A percentile compares a stretch with the other conserved stretches of the same genome.
These are phyloP conservation scores for Mycena rebaudengoi DNA, from an alignment of 768 basidiomycete species.

Conservation along the genomic window DNA sequence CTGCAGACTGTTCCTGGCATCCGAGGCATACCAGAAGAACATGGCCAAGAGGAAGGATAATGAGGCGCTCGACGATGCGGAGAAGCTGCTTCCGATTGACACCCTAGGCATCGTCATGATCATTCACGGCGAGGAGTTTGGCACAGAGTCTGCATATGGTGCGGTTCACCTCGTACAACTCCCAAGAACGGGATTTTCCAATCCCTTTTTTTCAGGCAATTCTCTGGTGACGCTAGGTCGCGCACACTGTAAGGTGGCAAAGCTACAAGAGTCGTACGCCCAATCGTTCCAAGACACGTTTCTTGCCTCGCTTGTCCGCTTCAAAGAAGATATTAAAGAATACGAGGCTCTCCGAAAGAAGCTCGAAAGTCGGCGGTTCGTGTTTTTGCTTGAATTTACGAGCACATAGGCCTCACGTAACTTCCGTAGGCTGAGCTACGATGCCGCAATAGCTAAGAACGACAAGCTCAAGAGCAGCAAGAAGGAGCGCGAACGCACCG, in stretches of 20 bases:
- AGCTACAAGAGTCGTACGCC: slow-evolving; percentile 84
- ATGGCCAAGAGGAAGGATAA: slow-evolving; percentile 82
- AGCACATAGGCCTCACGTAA: not conserved
- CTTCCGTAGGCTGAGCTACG: slow-evolving; percentile 70
- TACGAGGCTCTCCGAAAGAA: slow-evolving; percentile 86
- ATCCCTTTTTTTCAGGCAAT: too few species aligned
- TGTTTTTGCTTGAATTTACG: not conserved
- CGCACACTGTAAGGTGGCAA: slow-evolving; percentile 86
- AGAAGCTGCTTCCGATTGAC: slow-evolving; percentile 81
- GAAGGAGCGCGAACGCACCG: slow-evolving; percentile 82
- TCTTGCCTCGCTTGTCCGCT: slow-evolving; percentile 68
- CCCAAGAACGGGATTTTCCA: too few species aligned
- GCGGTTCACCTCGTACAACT: too few species aligned
- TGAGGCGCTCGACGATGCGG: slow-evolving; percentile 66
- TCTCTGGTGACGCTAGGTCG: slow-evolving; percentile 80
- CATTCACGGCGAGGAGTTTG: slow-evolving; percentile 82
- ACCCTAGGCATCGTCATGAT: slow-evolving; percentile 89
- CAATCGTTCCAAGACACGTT: slow-evolving; percentile 79
- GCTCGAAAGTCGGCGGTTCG: slow-evolving; percentile 81
- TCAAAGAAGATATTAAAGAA: slow-evolving; percentile 81
- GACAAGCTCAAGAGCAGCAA: slow-evolving; percentile 76
- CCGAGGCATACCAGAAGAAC: slow-evolving; percentile 72
- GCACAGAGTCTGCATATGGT: slow-evolving; percentile 81
- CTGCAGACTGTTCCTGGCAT: slow-evolving; percentile 73
- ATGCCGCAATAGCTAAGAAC: slow-evolving; percentile 75